Evolutionary conservation across 2,329 filamentous ascomycete species (phyloP), one percentile per base, ranked within the genome.

Genomic region (Penicillium sp.): DNA sequence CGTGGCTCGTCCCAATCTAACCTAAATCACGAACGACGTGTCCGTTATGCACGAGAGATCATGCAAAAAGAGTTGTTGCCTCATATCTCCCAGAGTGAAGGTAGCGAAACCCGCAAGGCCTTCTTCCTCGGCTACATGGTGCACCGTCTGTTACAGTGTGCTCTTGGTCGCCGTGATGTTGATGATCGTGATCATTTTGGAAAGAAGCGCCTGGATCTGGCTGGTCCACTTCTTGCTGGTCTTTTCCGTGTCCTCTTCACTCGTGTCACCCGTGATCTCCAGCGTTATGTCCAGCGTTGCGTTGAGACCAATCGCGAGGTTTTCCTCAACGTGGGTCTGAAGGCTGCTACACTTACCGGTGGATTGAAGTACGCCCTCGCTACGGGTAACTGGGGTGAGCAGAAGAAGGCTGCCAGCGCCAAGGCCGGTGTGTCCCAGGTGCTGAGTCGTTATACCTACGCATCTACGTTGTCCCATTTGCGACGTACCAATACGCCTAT

Each of bases 61-160:
- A 86, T 99, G 75, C 93, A 97, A 74, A 98, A 97, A 79, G 96
- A 99, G 75, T 90, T 96, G 64, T 79, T 99, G 47, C 96, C 95
- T 24, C 95, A 99, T 71, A 98, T 99, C 60, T 97, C 93, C 1
- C 95, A 99, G 74, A 87, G 85, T 59, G 92, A 97, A 75, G 95
- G 95, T 27, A 96, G 91, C 66, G 93, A 98, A 74, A 98, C 93
- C 1, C 84, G 91, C 57, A 99, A 99, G 74, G 95, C 96, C 2
- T 99, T 96, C 78, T 99, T 98, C 83, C 81, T 99, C 49, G 95
- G 96, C 22, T 99, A 99, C 78, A 99, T 99, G 93, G 91, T 98
- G 47, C 93, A 99, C 77, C 90, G 95, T 72, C 84, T 99, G 67
- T 82, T 98, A 24, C 93, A 97, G 75, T 96, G 93, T 72, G 91